These are phyloP conservation scores for Scalesia atractyloides DNA, from an alignment of 129 eudicot species.

Conservation along the genomic window DNA sequence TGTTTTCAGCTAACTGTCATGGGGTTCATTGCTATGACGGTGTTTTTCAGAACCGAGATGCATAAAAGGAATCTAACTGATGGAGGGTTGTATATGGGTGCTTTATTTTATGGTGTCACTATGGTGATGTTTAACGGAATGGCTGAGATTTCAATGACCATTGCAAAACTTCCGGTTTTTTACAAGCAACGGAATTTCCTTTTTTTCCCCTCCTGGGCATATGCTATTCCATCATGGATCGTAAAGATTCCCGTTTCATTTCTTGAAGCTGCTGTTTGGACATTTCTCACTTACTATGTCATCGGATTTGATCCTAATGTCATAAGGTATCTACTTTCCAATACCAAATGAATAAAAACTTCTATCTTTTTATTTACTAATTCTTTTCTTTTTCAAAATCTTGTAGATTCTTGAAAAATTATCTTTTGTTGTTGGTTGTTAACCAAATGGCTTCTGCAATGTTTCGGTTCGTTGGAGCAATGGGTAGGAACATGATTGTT, in stretches of 20 bases:
- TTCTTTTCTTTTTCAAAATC: constrained; percentile 1
- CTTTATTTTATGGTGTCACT: constrained; percentile 43
- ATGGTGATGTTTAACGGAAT: constrained; percentile 61
- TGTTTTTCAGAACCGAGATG: constrained; percentile 69
- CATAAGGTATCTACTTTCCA: constrained; percentile 49
- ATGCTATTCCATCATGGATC: constrained; percentile 73
- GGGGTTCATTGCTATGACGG: constrained; percentile 53
- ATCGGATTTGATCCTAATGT: constrained; percentile 78
- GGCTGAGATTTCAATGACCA: constrained; percentile 74
- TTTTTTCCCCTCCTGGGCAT: constrained; percentile 78
- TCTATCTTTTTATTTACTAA: constrained; percentile 18
- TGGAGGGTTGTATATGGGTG: constrained; percentile 51
- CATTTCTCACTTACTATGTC: constrained; percentile 58
- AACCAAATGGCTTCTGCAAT: constrained; percentile 55
- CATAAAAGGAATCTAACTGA: constrained; percentile 34
- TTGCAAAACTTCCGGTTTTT: constrained; percentile 77
- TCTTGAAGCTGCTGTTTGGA: constrained; percentile 64
- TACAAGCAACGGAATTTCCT: constrained; percentile 84
- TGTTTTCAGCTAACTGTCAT: constrained; percentile 46
- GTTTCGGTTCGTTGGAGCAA: constrained; percentile 56
- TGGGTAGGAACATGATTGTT: constrained; percentile 62
- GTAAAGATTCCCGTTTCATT: constrained; percentile 60
- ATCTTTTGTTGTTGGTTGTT: constrained; percentile 36
- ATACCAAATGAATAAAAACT: background rate
- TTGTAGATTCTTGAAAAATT: constrained; percentile 61